A percentile compares a stretch with the other conserved stretches of the same genome.
phyloP scores from a whole-genome alignment of 257 asterid species.

The Nicotiana obtusifolia region DNA sequence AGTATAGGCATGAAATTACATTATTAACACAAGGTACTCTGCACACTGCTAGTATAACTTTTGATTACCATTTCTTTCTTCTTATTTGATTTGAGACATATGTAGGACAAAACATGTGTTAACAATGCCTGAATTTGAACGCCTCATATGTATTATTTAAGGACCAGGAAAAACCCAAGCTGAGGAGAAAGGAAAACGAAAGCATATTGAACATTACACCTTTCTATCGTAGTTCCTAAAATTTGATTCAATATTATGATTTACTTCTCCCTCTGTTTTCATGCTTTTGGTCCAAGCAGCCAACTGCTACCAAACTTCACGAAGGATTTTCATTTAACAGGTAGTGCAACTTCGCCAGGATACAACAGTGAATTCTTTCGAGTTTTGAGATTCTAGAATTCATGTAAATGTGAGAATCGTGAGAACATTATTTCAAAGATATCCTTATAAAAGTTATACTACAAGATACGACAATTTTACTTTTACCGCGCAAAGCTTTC shows the following conservation, averaged over 20 bases:
- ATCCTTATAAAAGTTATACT: not conserved
- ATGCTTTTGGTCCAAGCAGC: not conserved
- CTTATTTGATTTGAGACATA: not conserved
- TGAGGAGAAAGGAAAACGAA: too few relatives aligned
- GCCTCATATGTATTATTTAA: not conserved
- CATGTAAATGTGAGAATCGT: too few relatives aligned
- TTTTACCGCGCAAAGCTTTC: too few relatives aligned
- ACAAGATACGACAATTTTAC: too few relatives aligned
- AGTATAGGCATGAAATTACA: not conserved
- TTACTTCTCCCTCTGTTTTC: not conserved
- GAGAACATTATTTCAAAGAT: too few relatives aligned
- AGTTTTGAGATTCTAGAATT: not conserved
- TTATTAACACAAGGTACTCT: not conserved
- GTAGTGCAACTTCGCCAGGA: too few relatives aligned
- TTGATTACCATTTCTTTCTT: not conserved
- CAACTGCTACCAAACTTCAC: not conserved
- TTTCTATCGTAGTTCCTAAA: not conserved
- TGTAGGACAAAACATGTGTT: not conserved
- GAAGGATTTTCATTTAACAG: too few relatives aligned
- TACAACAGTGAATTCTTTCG: not conserved
- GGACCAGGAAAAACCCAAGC: too few relatives aligned
- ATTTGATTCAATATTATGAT: not conserved
- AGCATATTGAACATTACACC: too few relatives aligned
- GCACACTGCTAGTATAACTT: not conserved
- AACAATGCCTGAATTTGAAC: not conserved